Evolutionary conservation across 2,329 filamentous ascomycete species (phyloP).

Genomic region (Penicillium sp.): DNA sequence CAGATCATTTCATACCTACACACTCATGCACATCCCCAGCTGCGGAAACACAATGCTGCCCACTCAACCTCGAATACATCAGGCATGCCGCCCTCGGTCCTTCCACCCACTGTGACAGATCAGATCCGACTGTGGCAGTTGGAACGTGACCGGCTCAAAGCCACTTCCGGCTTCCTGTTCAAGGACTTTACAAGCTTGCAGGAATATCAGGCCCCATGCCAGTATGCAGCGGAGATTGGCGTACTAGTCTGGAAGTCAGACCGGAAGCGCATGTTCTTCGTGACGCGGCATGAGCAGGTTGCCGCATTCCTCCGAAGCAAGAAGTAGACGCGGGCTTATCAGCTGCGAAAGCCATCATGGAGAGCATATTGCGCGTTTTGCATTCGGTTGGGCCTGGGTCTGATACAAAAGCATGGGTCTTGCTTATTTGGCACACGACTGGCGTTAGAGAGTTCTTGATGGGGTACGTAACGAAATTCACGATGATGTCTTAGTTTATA

Average conservation of each 20-base stretch:
- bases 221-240: conserved; percentile 83
- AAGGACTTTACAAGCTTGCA: conserved; percentile 78
- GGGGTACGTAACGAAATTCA: conserved; percentile 22
- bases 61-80: conserved; percentile 43
- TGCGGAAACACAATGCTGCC: conserved; percentile 64
- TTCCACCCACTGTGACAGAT: conserved; percentile 94
- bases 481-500: conserved; percentile 12
- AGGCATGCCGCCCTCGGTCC: conserved; percentile 59
- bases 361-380: background rate
- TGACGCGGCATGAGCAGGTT: conserved; percentile 87
- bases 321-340: conserved; percentile 34
- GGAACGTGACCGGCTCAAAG: conserved; percentile 91
- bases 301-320: conserved; percentile 73
- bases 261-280: conserved; percentile 81
- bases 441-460: conserved; percentile 14
- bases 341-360: background rate
- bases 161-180: conserved; percentile 81
- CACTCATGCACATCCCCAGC: conserved; percentile 91
- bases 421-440: background rate
- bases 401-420: background rate
- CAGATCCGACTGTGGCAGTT: conserved; percentile 98
- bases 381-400: conserved; percentile 1
- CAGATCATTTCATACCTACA: conserved; percentile 94
- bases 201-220: conserved; percentile 56
- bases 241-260: conserved; percentile 88